Percentiles rank a stretch among this genome's conserved stretches.
These are phyloP conservation scores for Pichia exigua DNA, from an alignment of 805 yeast genomes.

Conservation along the genomic window DNA sequence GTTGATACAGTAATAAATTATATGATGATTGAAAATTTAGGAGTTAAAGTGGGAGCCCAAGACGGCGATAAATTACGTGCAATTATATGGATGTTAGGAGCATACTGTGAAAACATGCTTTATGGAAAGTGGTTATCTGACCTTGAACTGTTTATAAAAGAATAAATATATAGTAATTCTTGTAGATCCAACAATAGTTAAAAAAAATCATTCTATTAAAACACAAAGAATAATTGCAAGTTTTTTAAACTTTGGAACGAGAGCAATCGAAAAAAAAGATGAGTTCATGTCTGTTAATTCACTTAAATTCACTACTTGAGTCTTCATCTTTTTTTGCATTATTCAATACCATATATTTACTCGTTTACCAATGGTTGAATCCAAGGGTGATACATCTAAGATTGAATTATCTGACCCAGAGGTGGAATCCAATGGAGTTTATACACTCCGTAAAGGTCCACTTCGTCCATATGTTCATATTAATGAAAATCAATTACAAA, in stretches of 20 bases:
- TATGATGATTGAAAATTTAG: background rate
- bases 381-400: background rate
- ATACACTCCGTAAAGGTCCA: constrained; percentile 7
- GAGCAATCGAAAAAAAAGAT: background rate
- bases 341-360: background rate
- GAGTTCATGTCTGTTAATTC: background rate
- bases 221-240: no score
- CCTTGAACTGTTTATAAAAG: constrained; percentile 2
- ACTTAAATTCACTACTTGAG: background rate
- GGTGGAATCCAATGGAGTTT: background rate
- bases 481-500: background rate
- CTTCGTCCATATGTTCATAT: constrained; percentile 5
- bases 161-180: background rate
- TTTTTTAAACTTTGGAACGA: background rate
- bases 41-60: background rate
- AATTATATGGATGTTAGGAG: constrained; percentile 5
- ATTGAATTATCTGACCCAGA: background rate
- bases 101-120: constrained; percentile 6
- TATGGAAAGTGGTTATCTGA: constrained; percentile 8
- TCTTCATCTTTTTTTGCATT: background rate
- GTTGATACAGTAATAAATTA: constrained; percentile 5
- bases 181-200: no score
- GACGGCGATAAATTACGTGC: background rate
- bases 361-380: background rate
- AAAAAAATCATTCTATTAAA: no score